Evolutionary conservation across 768 basidiomycete genomes (phyloP).

Genomic region (Pisolithus marmoratus): DNA sequence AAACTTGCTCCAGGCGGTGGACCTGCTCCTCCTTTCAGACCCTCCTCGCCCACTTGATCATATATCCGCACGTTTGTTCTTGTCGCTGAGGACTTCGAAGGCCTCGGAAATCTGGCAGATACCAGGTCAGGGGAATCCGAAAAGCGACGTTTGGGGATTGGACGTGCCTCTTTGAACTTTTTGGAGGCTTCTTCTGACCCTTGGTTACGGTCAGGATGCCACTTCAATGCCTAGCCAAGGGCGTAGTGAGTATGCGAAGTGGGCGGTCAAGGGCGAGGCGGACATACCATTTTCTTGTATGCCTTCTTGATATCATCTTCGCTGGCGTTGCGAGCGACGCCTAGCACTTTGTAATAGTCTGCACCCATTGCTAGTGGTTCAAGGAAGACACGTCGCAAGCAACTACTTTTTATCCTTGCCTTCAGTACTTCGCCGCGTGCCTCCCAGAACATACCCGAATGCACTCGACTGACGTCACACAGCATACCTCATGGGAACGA

Average conservation of each 20-base stretch:
- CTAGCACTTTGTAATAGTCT: constrained; percentile 87
- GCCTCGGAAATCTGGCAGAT: constrained; percentile 77
- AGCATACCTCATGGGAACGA: constrained; percentile 3
- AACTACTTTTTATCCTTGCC: background rate
- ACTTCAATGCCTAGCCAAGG: constrained; percentile 67
- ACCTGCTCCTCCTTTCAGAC: constrained; percentile 71
- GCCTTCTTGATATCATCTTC: constrained; percentile 92
- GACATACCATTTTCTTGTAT: constrained; percentile 85
- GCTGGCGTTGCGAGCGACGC: constrained; percentile 61
- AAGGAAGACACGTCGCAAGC: background rate
- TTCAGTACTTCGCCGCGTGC: background rate
- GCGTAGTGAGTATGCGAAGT: constrained; percentile 5
- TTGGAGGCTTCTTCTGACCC: constrained; percentile 80
- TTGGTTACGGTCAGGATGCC: constrained; percentile 90
- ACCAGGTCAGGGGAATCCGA: background rate
- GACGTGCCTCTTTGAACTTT: constrained; percentile 85
- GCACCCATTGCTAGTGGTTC: constrained; percentile 50
- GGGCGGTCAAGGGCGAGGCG: background rate
- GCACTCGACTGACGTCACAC: constrained; percentile 25
- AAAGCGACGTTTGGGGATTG: too few relatives aligned
- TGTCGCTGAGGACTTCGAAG: constrained; percentile 90
- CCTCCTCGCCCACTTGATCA: constrained; percentile 94
- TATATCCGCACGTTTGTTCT: constrained; percentile 79
- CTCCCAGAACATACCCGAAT: constrained; percentile 34
- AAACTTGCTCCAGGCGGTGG: constrained; percentile 47